Evolutionary conservation across 345 rosid genomes (phyloP).

Genomic region (Populus deltoides): DNA sequence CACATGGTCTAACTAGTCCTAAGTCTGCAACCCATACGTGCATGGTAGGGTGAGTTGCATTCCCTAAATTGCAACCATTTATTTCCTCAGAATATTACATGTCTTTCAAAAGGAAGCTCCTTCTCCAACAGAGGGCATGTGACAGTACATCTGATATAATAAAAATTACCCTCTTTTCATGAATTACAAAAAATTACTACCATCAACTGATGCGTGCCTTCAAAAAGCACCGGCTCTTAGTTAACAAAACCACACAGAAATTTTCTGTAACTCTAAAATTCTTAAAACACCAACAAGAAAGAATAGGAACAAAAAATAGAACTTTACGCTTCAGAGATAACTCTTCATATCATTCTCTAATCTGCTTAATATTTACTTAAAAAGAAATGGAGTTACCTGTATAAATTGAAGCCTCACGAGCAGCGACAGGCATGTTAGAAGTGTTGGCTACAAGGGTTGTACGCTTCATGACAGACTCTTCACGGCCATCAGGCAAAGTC

Average conservation of each 20-base stretch:
- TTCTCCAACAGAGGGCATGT: not conserved
- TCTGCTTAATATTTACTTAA: not conserved
- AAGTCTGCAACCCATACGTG: not conserved
- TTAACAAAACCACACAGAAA: not conserved
- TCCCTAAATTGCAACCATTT: not conserved
- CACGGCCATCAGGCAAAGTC: slow-evolving; percentile 99
- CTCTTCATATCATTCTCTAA: slow-evolving; percentile 1
- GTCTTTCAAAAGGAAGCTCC: not conserved
- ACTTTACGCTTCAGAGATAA: not conserved
- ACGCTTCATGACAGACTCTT: slow-evolving; percentile 99
- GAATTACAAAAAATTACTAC: not conserved
- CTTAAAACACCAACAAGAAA: not conserved
- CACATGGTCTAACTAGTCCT: not conserved
- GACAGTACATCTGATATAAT: not conserved
- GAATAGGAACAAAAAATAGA: not conserved
- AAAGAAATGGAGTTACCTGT: slow-evolving; percentile 48
- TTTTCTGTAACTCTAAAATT: not conserved
- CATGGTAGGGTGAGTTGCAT: not conserved
- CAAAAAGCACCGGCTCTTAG: not conserved
- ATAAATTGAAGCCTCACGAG: slow-evolving; percentile 99
- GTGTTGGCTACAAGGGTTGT: slow-evolving; percentile 98
- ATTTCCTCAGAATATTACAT: not conserved
- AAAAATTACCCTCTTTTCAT: not conserved
- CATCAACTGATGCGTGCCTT: not conserved
- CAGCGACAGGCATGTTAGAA: slow-evolving; percentile 99